A percentile compares a stretch with the other conserved stretches of the same genome.
Evolutionary conservation across 148 eudicot species (phyloP).

Genomic region (Camellia sinensis): DNA sequence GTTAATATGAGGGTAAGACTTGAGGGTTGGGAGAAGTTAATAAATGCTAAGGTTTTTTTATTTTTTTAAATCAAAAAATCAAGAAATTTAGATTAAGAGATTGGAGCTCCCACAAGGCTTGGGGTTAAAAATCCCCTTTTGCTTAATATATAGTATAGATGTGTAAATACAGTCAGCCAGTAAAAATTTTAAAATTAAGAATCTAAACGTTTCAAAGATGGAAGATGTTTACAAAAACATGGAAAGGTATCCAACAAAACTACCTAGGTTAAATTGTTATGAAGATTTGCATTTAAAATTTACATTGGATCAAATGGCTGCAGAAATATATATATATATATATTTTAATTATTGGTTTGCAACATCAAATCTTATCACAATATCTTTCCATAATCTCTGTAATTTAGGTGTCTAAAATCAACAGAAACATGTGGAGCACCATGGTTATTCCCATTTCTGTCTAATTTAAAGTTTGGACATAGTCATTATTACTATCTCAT

Average conservation of each 20-base stretch:
- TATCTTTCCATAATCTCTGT: not conserved
- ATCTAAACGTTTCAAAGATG: not conserved
- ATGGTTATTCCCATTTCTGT: not conserved
- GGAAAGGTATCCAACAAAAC: not conserved
- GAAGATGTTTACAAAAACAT: not conserved
- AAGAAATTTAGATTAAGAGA: too few relatives aligned
- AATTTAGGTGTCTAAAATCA: not conserved
- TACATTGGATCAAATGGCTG: not conserved
- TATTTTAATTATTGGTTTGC: too few relatives aligned
- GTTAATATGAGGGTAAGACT: too few relatives aligned
- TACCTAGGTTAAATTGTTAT: not conserved
- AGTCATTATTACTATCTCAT: not conserved
- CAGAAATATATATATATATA: not conserved
- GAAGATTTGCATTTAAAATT: not conserved
- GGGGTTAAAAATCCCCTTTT: too few relatives aligned
- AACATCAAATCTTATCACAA: not conserved
- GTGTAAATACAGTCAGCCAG: not conserved
- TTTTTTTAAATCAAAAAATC: too few relatives aligned
- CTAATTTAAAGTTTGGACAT: not conserved
- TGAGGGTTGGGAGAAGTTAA: too few relatives aligned
- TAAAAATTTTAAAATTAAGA: not conserved
- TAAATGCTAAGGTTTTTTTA: too few relatives aligned
- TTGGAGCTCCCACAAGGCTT: too few relatives aligned
- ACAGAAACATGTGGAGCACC: not conserved
- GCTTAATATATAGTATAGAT: too few relatives aligned